phyloP scores from a whole-genome alignment of 179 eudicot species.

The Spinacia oleracea region DNA sequence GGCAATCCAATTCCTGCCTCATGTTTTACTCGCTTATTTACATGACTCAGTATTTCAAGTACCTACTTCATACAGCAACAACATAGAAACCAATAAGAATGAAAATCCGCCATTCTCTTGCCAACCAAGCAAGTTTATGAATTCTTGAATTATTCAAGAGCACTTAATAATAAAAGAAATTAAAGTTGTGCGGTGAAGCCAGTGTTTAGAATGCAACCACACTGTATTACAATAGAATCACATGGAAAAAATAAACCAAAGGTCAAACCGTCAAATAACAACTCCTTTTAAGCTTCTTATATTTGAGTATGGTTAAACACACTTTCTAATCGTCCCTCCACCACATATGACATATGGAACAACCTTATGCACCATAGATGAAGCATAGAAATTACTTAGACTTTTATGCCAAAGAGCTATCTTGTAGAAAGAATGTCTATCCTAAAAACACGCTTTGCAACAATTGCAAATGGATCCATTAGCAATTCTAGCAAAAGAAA shows the following conservation, averaged over 20 bases:
- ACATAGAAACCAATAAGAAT: neutral
- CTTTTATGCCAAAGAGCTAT: neutral
- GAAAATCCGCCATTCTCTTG: neutral
- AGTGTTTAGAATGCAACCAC: neutral
- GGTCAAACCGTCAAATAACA: no score
- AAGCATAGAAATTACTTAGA: neutral
- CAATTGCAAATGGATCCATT: neutral
- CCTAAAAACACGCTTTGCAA: neutral
- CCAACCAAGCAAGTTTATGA: neutral
- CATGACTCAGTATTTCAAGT: constrained; percentile 80
- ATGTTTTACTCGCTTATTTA: constrained; percentile 96
- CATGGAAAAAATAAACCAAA: no score
- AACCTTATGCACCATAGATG: neutral
- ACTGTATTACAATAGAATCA: neutral
- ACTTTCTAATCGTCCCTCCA: neutral
- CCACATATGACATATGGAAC: neutral
- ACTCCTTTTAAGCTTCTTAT: neutral
- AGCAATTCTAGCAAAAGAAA: neutral
- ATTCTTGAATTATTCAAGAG: neutral
- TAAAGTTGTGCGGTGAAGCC: neutral
- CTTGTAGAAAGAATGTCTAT: neutral
- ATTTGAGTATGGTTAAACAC: neutral
- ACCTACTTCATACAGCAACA: constrained; percentile 45
- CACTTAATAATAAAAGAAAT: neutral
- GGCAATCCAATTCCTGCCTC: constrained; percentile 78